phyloP scores from a whole-genome alignment of 441 rosid genomes.

The Adansonia grandidieri region DNA sequence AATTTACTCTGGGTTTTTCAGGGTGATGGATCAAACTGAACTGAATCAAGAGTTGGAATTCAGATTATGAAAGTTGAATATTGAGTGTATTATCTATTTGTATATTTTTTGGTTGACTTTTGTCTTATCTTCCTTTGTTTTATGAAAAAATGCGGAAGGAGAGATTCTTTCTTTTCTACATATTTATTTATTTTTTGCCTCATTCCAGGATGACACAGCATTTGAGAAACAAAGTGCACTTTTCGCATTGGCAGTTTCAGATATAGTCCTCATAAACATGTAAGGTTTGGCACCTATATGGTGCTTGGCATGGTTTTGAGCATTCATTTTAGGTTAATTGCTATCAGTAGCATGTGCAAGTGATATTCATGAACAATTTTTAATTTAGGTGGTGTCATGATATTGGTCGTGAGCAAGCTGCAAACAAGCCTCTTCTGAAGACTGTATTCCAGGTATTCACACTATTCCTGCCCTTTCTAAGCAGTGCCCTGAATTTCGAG shows the following conservation, averaged over 20 bases:
- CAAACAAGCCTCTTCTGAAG: conserved; percentile 88
- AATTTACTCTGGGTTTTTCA: neutral
- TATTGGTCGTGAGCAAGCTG: conserved; percentile 99
- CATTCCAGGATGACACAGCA: conserved; percentile 89
- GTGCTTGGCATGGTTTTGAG: conserved; percentile 16
- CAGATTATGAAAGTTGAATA: neutral
- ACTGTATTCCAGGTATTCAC: conserved; percentile 91
- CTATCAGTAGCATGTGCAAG: neutral
- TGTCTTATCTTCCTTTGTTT: neutral
- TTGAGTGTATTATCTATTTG: neutral
- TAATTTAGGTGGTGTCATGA: conserved; percentile 89
- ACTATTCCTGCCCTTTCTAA: conserved; percentile 18
- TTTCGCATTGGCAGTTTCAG: conserved; percentile 98
- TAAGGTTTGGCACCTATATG: conserved; percentile 43
- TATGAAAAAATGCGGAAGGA: conserved; percentile 8
- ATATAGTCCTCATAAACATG: conserved; percentile 97
- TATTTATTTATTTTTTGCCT: conserved; percentile 20
- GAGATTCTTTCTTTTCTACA: conserved; percentile 24
- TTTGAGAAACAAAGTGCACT: conserved; percentile 99
- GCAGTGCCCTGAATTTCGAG: neutral
- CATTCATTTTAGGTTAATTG: neutral
- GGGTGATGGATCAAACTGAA: conserved; percentile 19
- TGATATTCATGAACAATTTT: conserved; percentile 21
- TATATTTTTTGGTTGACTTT: neutral
- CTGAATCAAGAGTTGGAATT: neutral